A percentile compares a stretch with the other conserved stretches of the same genome.
These are phyloP conservation scores for Arachnomyces sp. DNA, from an alignment of 2,329 filamentous ascomycete genomes.

Conservation along the genomic window DNA sequence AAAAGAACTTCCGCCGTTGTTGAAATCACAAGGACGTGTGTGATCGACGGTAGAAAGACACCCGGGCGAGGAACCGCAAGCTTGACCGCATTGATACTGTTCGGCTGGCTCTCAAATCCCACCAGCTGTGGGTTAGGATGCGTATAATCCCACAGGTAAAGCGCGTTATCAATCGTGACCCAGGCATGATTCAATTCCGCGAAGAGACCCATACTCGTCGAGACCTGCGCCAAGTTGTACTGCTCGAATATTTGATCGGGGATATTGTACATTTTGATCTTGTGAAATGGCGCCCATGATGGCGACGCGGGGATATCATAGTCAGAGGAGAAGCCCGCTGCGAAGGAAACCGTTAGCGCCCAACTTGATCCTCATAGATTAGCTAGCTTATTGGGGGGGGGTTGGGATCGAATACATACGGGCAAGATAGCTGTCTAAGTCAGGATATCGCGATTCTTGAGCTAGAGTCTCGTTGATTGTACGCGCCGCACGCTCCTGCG, in stretches of 20 bases:
- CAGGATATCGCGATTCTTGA: constrained; percentile 72
- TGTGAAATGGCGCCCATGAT: constrained; percentile 84
- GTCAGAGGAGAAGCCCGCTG: constrained; percentile 83
- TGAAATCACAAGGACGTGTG: constrained; percentile 79
- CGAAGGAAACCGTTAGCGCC: constrained; percentile 7
- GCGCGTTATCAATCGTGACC: constrained; percentile 88
- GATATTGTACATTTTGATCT: constrained; percentile 76
- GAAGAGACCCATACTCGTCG: constrained; percentile 91
- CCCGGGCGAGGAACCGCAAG: constrained; percentile 75
- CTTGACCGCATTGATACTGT: constrained; percentile 85
- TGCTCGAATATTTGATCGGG: constrained; percentile 89
- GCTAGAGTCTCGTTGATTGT: constrained; percentile 74
- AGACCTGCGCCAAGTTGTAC: constrained; percentile 77
- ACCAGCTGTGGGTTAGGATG: constrained; percentile 83
- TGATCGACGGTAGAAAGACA: constrained; percentile 81
- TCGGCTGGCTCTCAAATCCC: constrained; percentile 80
- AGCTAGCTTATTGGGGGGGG: background rate
- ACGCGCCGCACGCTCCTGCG: constrained; percentile 69
- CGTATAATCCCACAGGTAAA: constrained; percentile 98
- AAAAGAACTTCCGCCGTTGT: constrained; percentile 78
- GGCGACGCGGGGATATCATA: constrained; percentile 66
- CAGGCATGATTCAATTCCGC: constrained; percentile 91
- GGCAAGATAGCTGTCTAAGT: constrained; percentile 79
- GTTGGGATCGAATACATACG: constrained; percentile 51
- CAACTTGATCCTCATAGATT: background rate